Percentiles rank a stretch among this genome's conserved stretches.
Evolutionary conservation across 2,329 filamentous ascomycete species (phyloP).

Genomic region (Trematosphaeria pertusa): DNA sequence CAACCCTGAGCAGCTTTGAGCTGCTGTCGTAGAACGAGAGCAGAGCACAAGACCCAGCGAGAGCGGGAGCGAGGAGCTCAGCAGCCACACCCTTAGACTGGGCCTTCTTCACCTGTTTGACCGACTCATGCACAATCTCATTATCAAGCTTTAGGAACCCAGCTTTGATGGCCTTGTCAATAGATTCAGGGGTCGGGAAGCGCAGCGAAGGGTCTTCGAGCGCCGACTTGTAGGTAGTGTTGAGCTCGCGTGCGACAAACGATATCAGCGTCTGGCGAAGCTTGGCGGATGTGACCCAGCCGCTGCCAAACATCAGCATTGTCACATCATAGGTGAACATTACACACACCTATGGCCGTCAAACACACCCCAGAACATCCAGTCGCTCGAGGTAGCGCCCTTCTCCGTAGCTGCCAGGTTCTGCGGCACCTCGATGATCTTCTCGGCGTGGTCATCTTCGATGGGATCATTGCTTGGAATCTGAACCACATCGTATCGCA

Average conservation of each 20-base stretch:
- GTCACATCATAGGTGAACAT: not conserved
- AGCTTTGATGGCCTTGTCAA: slow-evolving; percentile 90
- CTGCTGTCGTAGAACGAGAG: slow-evolving; percentile 94
- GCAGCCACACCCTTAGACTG: slow-evolving; percentile 91
- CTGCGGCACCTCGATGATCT: slow-evolving; percentile 88
- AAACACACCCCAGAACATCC: slow-evolving; percentile 99
- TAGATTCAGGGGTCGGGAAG: slow-evolving; percentile 77
- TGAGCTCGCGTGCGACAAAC: slow-evolving; percentile 91
- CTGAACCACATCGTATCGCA: slow-evolving; percentile 93
- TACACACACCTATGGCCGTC: slow-evolving; percentile 84
- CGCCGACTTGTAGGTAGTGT: slow-evolving; percentile 85
- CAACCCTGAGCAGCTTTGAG: slow-evolving; percentile 87
- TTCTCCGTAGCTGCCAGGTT: slow-evolving; percentile 62
- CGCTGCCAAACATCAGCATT: slow-evolving; percentile 59
- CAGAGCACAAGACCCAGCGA: slow-evolving; percentile 96
- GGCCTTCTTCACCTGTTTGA: slow-evolving; percentile 86
- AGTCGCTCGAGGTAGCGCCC: slow-evolving; percentile 73
- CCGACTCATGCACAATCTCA: slow-evolving; percentile 93
- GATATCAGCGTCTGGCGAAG: slow-evolving; percentile 90
- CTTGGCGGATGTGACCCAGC: slow-evolving; percentile 98
- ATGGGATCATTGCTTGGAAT: slow-evolving; percentile 97
- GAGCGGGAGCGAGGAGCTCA: slow-evolving; percentile 87
- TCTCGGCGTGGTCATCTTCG: slow-evolving; percentile 97
- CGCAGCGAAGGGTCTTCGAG: slow-evolving; percentile 62
- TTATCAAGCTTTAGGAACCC: slow-evolving; percentile 89